phyloP scores from a whole-genome alignment of 1,139 yeast genomes.

The Magnusiomyces magnusii region DNA sequence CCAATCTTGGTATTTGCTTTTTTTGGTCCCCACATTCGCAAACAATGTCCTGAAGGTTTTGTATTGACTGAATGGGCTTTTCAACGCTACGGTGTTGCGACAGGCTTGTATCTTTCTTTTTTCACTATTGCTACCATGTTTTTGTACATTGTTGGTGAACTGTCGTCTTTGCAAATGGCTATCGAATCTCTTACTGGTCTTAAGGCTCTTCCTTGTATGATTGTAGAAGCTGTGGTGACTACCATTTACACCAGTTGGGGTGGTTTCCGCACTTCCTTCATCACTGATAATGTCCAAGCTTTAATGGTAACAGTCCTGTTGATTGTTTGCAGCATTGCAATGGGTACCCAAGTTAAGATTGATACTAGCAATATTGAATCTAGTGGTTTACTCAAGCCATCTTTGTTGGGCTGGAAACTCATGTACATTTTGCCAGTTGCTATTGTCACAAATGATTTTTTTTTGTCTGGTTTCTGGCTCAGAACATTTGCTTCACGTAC shows the following conservation, averaged over 20 bases:
- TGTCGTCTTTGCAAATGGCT: conserved; percentile 71
- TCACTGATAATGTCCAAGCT: conserved; percentile 89
- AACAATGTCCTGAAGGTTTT: conserved; percentile 81
- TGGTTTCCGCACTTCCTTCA: conserved; percentile 81
- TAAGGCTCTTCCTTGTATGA: conserved; percentile 71
- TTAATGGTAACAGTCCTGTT: conserved; percentile 57
- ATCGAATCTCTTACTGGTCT: conserved; percentile 71
- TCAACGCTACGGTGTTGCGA: conserved; percentile 62
- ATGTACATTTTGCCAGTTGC: conserved; percentile 80
- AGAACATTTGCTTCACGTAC: conserved; percentile 85
- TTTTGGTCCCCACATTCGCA: conserved; percentile 74
- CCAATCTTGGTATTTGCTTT: conserved; percentile 79
- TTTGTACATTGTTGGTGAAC: conserved; percentile 80
- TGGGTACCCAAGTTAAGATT: conserved; percentile 69
- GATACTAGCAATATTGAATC: conserved; percentile 56
- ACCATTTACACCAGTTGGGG: conserved; percentile 83
- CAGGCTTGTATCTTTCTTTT: conserved; percentile 68
- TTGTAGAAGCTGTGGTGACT: conserved; percentile 82
- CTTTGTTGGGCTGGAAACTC: conserved; percentile 81
- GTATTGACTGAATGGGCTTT: conserved; percentile 94
- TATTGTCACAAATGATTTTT: conserved; percentile 81
- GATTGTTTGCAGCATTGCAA: conserved; percentile 67
- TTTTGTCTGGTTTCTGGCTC: conserved; percentile 89
- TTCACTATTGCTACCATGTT: conserved; percentile 84
- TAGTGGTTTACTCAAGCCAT: conserved; percentile 56